A percentile compares a stretch with the other conserved stretches of the same genome.
These are phyloP conservation scores for Punica granatum DNA, from an alignment of 345 rosid genomes.

Conservation along the genomic window DNA sequence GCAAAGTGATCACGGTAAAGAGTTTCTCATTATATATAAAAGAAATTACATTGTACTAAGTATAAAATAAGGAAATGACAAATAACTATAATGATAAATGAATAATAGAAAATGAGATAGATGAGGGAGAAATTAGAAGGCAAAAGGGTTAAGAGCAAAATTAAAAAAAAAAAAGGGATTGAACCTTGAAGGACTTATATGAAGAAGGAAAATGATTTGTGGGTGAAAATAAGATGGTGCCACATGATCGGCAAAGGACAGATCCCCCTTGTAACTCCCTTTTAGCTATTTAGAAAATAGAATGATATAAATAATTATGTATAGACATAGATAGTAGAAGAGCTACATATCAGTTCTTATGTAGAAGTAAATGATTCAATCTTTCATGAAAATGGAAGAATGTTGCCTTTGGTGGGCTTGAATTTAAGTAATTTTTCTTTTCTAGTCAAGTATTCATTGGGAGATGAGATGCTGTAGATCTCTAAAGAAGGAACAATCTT, in stretches of 20 bases:
- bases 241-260: neutral
- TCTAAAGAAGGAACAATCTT: neutral
- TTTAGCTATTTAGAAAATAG: neutral
- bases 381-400: too few species aligned
- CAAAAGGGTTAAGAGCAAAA: too few species aligned
- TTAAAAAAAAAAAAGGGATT: neutral
- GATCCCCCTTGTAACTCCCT: neutral
- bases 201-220: neutral
- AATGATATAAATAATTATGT: neutral
- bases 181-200: neutral
- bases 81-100: neutral
- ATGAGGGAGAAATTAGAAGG: neutral
- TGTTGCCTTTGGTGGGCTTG: too few species aligned
- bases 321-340: neutral
- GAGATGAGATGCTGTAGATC: neutral
- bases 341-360: neutral
- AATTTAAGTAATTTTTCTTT: too few species aligned
- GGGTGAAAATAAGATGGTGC: neutral
- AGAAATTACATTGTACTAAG: too few species aligned
- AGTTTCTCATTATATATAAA: too few species aligned
- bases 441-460: too few species aligned
- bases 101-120: neutral
- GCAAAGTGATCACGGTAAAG: too few species aligned
- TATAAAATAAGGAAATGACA: too few species aligned
- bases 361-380: too few species aligned